Base-by-base conservation (phyloP, 1,139 yeast genomes). In the Debaryomyces robertsiae region DNA sequence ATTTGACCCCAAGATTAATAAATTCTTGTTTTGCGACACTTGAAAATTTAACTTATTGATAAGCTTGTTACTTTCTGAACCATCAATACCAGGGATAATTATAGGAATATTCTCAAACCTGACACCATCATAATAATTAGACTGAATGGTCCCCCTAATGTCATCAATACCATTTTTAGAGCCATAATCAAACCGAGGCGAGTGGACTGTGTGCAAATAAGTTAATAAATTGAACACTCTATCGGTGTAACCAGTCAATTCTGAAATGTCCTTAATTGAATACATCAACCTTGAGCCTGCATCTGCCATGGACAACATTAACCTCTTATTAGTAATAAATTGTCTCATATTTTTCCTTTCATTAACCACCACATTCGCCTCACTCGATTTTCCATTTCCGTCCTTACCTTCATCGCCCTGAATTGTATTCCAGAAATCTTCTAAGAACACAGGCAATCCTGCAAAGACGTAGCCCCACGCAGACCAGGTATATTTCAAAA, bases 271-370 rank as follows among this genome's bases (percentile, higher is more conserved):
- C 60, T 91, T 90, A 51, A 90, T 86, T 2, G 97, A 89, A 61
- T 89, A 89, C 96, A 91, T 90, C 68, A 91, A 76, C 49, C 97
- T 75, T n/a, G 95, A 87, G 5, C 97, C 97, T 0, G 98, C 96
- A 66, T 91, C 98, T 1, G 97, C 96, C 58, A 91, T 75, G 4
- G 94, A 84, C 52, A 91, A 75, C 87, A 91, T 83, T 50, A 91
- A 75, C 54, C 97, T 76, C 66, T 91, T 91, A 68, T 90, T 91
- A 44, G 90, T 90, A 52, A 90, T 85, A 53, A 90, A 91, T 53
- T 87, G 91, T 53, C 89, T 83, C 90, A 91, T 89, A 54, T 82
- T 83, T 45, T 75, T 74, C 38, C 75, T 65, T 50, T 67, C 75
- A 41, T 61, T 60, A 16, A 69, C 73, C 42, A 34, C 45, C 7